These are phyloP conservation scores for Mortierella sp. DNA, from an alignment of 371 early-diverging fungal genomes.

Conservation along the genomic window DNA sequence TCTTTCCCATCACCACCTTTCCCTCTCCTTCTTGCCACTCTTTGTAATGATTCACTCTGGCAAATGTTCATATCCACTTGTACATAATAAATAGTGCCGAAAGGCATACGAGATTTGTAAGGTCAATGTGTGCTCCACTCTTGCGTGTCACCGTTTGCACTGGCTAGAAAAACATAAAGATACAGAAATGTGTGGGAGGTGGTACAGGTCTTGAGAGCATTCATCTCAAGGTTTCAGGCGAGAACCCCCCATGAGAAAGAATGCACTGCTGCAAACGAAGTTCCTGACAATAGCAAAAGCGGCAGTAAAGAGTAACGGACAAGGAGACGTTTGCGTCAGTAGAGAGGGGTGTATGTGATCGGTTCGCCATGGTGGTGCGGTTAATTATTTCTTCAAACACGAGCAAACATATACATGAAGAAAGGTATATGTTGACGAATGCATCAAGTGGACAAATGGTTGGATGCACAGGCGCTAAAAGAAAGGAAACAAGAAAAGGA, in stretches of 20 bases:
- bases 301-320: background rate
- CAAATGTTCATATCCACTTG: background rate
- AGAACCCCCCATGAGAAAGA: background rate
- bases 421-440: background rate
- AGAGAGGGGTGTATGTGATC: no score
- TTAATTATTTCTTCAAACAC: no score
- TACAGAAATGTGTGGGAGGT: background rate
- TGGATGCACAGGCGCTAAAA: background rate
- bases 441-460: background rate
- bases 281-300: background rate
- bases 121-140: background rate
- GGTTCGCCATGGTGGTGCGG: no score
- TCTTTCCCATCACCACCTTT: background rate
- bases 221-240: background rate
- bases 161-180: background rate
- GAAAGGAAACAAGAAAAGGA: background rate
- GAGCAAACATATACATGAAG: no score
- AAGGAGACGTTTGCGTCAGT: no score
- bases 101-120: background rate
- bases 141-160: background rate
- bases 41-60: background rate
- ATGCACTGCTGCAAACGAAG: background rate
- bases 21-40: background rate
- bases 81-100: conserved; percentile 1
- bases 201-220: background rate